phyloP scores from a whole-genome alignment of 805 yeast species.

The Saccharomyces kudriavzevii region DNA sequence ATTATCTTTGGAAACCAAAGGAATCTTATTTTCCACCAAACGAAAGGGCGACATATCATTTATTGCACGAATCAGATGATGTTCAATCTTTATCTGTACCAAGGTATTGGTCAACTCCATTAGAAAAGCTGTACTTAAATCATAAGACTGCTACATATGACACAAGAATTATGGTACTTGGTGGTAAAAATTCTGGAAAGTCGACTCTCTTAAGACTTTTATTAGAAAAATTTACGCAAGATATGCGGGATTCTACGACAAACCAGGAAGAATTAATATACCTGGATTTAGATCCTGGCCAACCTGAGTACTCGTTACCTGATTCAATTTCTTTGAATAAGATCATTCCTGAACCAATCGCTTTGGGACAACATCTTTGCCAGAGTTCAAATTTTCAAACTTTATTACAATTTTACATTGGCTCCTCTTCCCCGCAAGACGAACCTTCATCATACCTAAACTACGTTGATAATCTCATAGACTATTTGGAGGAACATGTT shows the following conservation, averaged over 20 bases:
- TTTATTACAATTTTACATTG: slow-evolving; percentile 39
- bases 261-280: slow-evolving; percentile 34
- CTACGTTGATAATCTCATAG: slow-evolving; percentile 36
- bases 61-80: neutral
- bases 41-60: neutral
- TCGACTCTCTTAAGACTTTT: slow-evolving; percentile 58
- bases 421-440: slow-evolving; percentile 61
- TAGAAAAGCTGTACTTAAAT: slow-evolving; percentile 18
- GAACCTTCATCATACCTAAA: slow-evolving; percentile 50
- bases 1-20: slow-evolving; percentile 19
- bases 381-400: slow-evolving; percentile 11
- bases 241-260: slow-evolving; percentile 5
- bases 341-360: slow-evolving; percentile 11
- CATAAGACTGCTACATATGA: slow-evolving; percentile 19
- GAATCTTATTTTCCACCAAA: neutral
- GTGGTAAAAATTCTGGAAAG: slow-evolving; percentile 73
- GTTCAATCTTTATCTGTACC: neutral
- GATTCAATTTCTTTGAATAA: slow-evolving; percentile 54
- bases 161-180: slow-evolving; percentile 31
- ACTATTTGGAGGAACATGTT: slow-evolving; percentile 23
- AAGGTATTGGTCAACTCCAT: slow-evolving; percentile 13
- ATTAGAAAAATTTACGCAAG: slow-evolving; percentile 38
- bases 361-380: slow-evolving; percentile 21
- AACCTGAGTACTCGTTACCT: slow-evolving; percentile 68
- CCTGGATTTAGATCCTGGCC: slow-evolving; percentile 84